Evolutionary conservation across 805 yeast species (phyloP).

Genomic region (Lipomyces chichibuensis): DNA sequence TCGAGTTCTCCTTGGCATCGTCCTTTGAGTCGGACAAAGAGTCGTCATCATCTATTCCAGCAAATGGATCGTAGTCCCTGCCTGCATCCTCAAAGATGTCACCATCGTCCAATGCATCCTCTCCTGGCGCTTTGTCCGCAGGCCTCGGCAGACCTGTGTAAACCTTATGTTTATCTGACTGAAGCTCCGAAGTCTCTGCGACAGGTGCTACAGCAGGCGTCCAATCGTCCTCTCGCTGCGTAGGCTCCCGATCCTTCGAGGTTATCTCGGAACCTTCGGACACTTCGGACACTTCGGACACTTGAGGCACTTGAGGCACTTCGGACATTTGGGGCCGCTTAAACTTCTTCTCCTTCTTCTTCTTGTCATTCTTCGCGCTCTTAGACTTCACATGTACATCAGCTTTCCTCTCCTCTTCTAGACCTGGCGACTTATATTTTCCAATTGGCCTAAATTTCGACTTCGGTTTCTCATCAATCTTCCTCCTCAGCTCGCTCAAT

Average conservation of each 20-base stretch:
- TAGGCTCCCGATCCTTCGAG: neutral
- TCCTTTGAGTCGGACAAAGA: conserved; percentile 2
- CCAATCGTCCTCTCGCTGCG: neutral
- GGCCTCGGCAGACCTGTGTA: neutral
- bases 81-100: conserved; percentile 35
- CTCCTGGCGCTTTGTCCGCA: neutral
- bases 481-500: conserved; percentile 14
- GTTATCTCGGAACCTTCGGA: neutral
- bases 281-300: neutral
- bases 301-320: too few species aligned
- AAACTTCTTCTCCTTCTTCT: neutral
- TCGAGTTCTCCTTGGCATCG: conserved; percentile 6
- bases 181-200: neutral
- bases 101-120: conserved; percentile 6
- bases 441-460: conserved; percentile 25
- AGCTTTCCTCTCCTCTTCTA: neutral
- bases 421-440: neutral
- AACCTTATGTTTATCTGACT: neutral
- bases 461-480: conserved; percentile 18
- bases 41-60: conserved; percentile 22
- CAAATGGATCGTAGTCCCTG: conserved; percentile 33
- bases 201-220: neutral
- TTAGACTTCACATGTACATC: neutral
- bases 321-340: neutral
- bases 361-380: neutral